Conservation (phyloP, 2,329 filamentous ascomycete species). For the Aspergillus arachidicola region DNA sequence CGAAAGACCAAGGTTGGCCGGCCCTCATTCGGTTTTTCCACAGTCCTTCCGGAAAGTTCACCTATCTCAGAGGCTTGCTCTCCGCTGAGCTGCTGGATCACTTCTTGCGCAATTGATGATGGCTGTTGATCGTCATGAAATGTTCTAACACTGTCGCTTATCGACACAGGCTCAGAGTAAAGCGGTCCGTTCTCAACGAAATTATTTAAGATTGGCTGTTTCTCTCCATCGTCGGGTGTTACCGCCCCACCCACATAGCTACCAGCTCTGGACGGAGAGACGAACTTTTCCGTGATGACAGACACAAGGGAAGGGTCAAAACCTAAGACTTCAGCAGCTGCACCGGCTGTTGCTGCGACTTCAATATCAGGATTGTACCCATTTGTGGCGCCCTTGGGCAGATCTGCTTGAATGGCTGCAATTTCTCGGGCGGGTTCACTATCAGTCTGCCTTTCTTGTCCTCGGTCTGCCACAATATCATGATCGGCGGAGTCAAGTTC, state of each 20-base stretch:
- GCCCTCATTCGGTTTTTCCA: neutral
- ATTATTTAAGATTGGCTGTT: slow-evolving; percentile 10
- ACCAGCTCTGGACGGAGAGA: slow-evolving; percentile 53
- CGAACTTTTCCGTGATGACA: slow-evolving; percentile 58
- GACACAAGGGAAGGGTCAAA: slow-evolving; percentile 73
- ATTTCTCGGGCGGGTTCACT: neutral
- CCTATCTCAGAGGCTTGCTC: slow-evolving; percentile 11
- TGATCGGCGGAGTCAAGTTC: slow-evolving; percentile 35
- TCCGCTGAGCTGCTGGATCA: slow-evolving; percentile 28
- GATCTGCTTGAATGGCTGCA: slow-evolving; percentile 15
- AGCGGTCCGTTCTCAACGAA: slow-evolving; percentile 21
- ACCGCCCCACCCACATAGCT: slow-evolving; percentile 55
- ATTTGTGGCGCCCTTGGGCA: slow-evolving; percentile 12
- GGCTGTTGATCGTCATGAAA: slow-evolving; percentile 8
- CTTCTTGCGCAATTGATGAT: slow-evolving; percentile 27
- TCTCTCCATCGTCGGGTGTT: slow-evolving; percentile 43
- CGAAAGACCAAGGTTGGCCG: neutral
- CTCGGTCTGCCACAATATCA: slow-evolving; percentile 16
- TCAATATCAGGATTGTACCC: slow-evolving; percentile 61
- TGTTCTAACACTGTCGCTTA: slow-evolving; percentile 3
- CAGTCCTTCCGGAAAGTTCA: neutral
- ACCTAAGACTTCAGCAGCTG: slow-evolving; percentile 68
- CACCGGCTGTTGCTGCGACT: slow-evolving; percentile 70
- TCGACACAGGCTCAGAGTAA: slow-evolving; percentile 25
- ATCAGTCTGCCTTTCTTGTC: neutral